A percentile compares a stretch with the other conserved stretches of the same genome.
Conservation (phyloP, 345 rosid species). For the Pistacia vera region DNA sequence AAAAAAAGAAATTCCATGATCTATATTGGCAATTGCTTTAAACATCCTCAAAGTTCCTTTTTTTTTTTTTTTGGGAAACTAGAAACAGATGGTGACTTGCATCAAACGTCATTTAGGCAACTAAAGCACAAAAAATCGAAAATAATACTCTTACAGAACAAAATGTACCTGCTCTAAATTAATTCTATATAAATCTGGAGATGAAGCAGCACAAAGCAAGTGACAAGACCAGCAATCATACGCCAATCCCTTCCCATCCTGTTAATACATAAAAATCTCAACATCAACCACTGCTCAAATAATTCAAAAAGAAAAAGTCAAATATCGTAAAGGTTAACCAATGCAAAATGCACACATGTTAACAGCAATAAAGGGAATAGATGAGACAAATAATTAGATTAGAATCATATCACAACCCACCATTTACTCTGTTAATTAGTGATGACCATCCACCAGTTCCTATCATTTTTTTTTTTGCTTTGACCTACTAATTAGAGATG, state of each 20-base stretch:
- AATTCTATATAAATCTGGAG: constrained; percentile 89
- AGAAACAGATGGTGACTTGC: too few species aligned
- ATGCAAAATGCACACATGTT: neutral
- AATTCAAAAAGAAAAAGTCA: neutral
- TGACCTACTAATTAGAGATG: too few species aligned
- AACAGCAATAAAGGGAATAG: neutral
- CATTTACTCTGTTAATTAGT: neutral
- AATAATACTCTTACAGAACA: neutral
- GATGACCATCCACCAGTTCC: neutral
- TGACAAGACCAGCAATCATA: constrained; percentile 96
- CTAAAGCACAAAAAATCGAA: neutral
- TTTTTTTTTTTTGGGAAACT: too few species aligned
- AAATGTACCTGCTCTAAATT: constrained; percentile 85
- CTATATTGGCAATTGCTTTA: too few species aligned
- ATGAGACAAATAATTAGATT: neutral
- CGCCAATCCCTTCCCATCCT: constrained; percentile 94
- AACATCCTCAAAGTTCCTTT: neutral
- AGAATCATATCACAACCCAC: neutral
- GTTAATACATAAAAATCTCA: constrained; percentile 13
- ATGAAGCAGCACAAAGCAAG: constrained; percentile 97
- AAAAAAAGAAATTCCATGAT: too few species aligned
- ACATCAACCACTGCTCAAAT: neutral
- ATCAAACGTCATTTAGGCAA: constrained; percentile 1
- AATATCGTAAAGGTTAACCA: neutral
- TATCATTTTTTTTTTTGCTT: too few species aligned